A percentile compares a stretch with the other conserved stretches of the same genome.
phyloP scores from a whole-genome alignment of 2,329 filamentous ascomycete genomes.

The Penicillium sp. region DNA sequence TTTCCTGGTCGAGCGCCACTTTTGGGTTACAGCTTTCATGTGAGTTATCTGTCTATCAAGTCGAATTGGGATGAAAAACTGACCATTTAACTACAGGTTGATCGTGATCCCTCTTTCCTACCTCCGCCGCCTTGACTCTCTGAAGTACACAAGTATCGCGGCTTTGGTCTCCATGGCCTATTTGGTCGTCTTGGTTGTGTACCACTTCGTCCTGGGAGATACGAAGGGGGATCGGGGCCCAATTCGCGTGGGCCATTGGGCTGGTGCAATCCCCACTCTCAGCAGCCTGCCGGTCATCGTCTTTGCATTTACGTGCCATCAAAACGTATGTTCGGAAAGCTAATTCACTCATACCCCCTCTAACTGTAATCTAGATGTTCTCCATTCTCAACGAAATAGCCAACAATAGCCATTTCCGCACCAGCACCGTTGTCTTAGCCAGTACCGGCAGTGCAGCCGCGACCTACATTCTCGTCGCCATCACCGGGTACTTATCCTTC shows the following conservation, averaged over 20 bases:
- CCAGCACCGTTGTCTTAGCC: constrained; percentile 71
- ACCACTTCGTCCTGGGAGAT: constrained; percentile 79
- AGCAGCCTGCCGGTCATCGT: constrained; percentile 91
- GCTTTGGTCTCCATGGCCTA: constrained; percentile 93
- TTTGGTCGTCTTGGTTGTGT: constrained; percentile 85
- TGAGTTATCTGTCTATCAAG: constrained; percentile 30
- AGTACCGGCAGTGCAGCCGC: constrained; percentile 85
- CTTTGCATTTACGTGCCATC: constrained; percentile 99
- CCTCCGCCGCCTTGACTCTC: constrained; percentile 80
- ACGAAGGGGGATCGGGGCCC: constrained; percentile 68
- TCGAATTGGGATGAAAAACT: neutral
- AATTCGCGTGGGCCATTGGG: constrained; percentile 73
- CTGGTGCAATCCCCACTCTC: constrained; percentile 70
- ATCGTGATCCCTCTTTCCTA: constrained; percentile 94
- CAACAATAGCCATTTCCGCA: constrained; percentile 73
- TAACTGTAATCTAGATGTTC: constrained; percentile 69
- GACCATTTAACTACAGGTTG: constrained; percentile 53
- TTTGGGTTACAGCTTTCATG: constrained; percentile 99
- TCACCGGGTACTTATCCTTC: constrained; percentile 94
- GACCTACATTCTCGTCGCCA: constrained; percentile 85
- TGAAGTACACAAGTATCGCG: constrained; percentile 94
- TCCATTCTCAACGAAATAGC: constrained; percentile 94
- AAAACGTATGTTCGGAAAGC: constrained; percentile 64
- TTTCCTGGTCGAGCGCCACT: constrained; percentile 83
- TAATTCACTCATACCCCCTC: neutral